A percentile compares a stretch with the other conserved stretches of the same genome.
Conservation (phyloP, 192 early-diverging fungal species). For the Gamsiella multidivaricata region DNA sequence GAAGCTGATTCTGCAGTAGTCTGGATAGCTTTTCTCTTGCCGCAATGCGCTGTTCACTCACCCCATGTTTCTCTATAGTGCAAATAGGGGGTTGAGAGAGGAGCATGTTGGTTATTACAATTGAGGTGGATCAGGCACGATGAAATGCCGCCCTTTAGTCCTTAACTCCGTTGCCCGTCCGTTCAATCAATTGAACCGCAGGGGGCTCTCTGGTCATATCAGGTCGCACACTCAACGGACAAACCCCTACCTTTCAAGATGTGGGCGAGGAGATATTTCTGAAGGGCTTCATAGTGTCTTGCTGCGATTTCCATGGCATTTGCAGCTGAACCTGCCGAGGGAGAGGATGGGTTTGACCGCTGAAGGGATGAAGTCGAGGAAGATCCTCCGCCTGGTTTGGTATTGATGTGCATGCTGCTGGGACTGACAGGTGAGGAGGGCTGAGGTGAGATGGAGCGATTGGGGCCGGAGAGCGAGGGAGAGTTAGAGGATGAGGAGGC, state of each 20-base stretch:
- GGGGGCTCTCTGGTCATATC: no score
- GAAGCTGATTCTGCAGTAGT: slow-evolving; percentile 86
- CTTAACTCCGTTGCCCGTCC: no score
- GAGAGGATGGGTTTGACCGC: slow-evolving; percentile 41
- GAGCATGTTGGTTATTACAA: no score
- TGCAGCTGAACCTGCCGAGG: slow-evolving; percentile 17
- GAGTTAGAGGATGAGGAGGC: slow-evolving; percentile 12
- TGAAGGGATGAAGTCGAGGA: slow-evolving; percentile 16
- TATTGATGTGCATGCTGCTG: slow-evolving; percentile 43
- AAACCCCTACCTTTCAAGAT: slow-evolving; percentile 56
- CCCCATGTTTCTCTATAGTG: slow-evolving; percentile 55
- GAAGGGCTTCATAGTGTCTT: slow-evolving; percentile 65
- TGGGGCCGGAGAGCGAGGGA: no score
- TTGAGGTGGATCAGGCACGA: no score
- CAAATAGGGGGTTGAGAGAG: no score
- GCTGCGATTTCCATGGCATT: slow-evolving; percentile 59
- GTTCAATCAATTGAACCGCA: neutral
- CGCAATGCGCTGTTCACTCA: slow-evolving; percentile 56
- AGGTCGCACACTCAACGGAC: no score
- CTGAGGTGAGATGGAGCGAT: slow-evolving; percentile 42
- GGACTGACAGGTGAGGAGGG: slow-evolving; percentile 37
- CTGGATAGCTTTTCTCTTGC: slow-evolving; percentile 83
- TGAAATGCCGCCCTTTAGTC: no score
- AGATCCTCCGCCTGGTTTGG: slow-evolving; percentile 18
- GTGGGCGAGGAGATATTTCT: slow-evolving; percentile 60